A percentile compares a stretch with the other conserved stretches of the same genome.
Evolutionary conservation across 1,284 basidiomycete species (phyloP).

Genomic region (Ganoderma meredithae): DNA sequence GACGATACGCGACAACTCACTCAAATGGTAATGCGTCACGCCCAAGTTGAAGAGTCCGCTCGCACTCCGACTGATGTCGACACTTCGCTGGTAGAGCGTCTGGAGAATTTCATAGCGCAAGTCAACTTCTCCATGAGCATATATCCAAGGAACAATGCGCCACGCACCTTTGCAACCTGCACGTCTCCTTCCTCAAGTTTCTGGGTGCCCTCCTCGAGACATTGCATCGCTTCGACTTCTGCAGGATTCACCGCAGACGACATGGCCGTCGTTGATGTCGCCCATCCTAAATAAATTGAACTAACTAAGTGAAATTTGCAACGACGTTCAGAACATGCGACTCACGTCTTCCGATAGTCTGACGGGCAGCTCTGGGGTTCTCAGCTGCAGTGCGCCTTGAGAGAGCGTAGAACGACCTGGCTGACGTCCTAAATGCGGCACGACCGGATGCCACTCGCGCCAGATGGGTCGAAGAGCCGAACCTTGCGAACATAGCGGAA

Average conservation of each 20-base stretch:
- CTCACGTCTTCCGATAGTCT: slow-evolving; percentile 2
- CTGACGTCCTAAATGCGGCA: neutral
- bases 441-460: neutral
- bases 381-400: neutral
- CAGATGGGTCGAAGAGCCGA: neutral
- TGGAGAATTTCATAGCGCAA: slow-evolving; percentile 14
- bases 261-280: slow-evolving; percentile 82
- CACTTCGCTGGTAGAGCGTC: slow-evolving; percentile 79
- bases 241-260: slow-evolving; percentile 86
- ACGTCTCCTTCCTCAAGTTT: slow-evolving; percentile 93
- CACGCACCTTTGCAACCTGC: slow-evolving; percentile 68
- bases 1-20: slow-evolving; percentile 63
- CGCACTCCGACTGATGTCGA: slow-evolving; percentile 82
- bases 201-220: slow-evolving; percentile 87
- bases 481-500: neutral
- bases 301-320: neutral
- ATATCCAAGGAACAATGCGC: neutral
- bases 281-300: slow-evolving; percentile 65
- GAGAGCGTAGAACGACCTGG: neutral
- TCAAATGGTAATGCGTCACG: slow-evolving; percentile 89
- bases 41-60: slow-evolving; percentile 90
- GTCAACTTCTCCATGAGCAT: neutral
- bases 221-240: slow-evolving; percentile 81
- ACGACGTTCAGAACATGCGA: neutral
- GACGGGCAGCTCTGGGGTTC: neutral